Conservation (phyloP, 1,139 yeast species). For the Geotrichum reessii region DNA sequence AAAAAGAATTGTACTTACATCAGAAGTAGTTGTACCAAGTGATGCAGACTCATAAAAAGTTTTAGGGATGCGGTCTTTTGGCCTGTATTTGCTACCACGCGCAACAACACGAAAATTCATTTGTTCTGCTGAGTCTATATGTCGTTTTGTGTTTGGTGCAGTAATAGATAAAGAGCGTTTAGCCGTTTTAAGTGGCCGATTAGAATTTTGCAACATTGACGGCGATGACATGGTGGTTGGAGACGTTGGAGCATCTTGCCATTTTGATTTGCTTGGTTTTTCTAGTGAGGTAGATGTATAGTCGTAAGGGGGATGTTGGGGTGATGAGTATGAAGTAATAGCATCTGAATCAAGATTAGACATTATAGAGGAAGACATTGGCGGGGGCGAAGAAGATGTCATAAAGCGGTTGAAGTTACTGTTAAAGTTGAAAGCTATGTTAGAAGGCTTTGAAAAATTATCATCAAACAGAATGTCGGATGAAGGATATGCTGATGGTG, state of each 20-base stretch:
- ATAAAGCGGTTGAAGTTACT: neutral
- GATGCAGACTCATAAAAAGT: neutral
- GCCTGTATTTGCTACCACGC: conserved; percentile 5
- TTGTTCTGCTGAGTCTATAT: neutral
- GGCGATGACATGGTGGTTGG: conserved; percentile 17
- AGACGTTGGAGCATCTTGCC: conserved; percentile 13
- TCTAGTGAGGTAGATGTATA: neutral
- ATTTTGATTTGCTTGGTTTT: conserved; percentile 7
- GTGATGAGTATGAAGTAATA: conserved; percentile 12
- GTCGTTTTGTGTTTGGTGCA: neutral
- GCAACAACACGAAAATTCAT: conserved; percentile 2
- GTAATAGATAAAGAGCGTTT: conserved; percentile 14
- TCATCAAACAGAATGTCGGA: neutral
- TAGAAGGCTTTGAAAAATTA: neutral
- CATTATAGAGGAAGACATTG: conserved; percentile 3
- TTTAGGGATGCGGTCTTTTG: conserved; percentile 3
- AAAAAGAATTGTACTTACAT: conserved; percentile 13
- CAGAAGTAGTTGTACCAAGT: neutral
- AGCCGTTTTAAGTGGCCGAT: conserved; percentile 1
- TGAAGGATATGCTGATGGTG: conserved; percentile 1
- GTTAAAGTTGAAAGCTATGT: neutral
- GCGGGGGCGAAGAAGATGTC: conserved; percentile 11
- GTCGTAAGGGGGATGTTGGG: conserved; percentile 10
- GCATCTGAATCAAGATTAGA: conserved; percentile 8
- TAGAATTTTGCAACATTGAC: neutral